Base-by-base conservation (phyloP, 2,329 filamentous ascomycete genomes). In the Claviceps arundinis region DNA sequence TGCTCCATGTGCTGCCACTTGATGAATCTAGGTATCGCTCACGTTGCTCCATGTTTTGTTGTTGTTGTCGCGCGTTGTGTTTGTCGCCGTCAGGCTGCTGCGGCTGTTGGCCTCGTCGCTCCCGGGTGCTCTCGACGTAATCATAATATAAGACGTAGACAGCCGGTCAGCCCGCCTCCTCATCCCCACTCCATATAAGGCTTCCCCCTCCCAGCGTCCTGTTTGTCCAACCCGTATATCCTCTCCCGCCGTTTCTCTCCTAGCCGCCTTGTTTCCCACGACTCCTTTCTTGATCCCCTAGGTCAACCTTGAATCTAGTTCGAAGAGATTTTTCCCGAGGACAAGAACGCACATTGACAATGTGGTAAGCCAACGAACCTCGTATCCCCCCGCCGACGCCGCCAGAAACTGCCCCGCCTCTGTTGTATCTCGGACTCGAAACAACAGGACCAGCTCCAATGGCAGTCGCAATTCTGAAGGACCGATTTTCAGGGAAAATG, bases 331-430 rank as follows among this genome's bases (percentile, higher is more conserved):
- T 14, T 9, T 38, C 47, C 46, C 30, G 54, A 52, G 51, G 54
- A 43, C 55, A 50, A 54, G 53, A 34, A 53, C 51, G 45, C 51
- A 50, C 50, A 45, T 50, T 47, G 52, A 59, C 50, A 52, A 61
- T 61, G 59, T 61, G 59, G 59, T 60, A 56, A 56, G 58, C 49
- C 51, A 44, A 38, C 37, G 17, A 34, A 34, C n/a, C 11, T 7
- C 42, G 22, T 17, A n/a, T 47, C n/a, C 26, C 51, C 42, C 43
- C 26, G 26, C 45, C 55, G 46, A 53, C 55, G 54, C 56, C 58
- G 54, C 57, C 48, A 48, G 16, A 42, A 30, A 44, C 48, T 48
- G 50, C 52, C 56, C 52, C 54, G 50, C 54, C 51, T 52, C 30
- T 5, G 17, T 26, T 22, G 37, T 2, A 37, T 34, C 22, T 17